A percentile compares a stretch with the other conserved stretches of the same genome.
These are phyloP conservation scores for Solanum peruvianum DNA, from an alignment of 257 asterid species.

Conservation along the genomic window DNA sequence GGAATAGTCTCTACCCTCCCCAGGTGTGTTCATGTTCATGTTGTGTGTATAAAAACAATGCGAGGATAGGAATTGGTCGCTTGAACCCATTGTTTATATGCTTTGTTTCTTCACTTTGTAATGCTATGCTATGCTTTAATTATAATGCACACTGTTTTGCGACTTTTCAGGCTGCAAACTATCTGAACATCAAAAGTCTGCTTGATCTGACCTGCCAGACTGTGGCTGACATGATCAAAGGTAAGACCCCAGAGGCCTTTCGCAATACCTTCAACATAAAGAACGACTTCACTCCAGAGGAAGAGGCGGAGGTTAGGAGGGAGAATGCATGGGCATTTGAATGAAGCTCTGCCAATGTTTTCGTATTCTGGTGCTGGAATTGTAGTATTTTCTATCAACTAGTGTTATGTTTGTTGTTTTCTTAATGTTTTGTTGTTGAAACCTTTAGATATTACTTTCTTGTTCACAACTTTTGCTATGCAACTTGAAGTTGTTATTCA, in stretches of 20 bases:
- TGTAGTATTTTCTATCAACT: neutral
- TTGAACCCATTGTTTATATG: neutral
- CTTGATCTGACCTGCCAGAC: conserved; percentile 57
- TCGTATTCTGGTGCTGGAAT: neutral
- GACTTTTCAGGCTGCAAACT: conserved; percentile 57
- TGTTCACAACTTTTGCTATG: neutral
- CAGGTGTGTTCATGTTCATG: neutral
- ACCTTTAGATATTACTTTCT: neutral
- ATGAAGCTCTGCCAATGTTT: conserved; percentile 12
- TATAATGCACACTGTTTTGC: neutral
- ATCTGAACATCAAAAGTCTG: conserved; percentile 47
- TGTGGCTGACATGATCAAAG: conserved; percentile 62
- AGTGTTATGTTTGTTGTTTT: neutral
- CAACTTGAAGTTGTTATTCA: neutral
- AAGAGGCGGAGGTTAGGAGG: conserved; percentile 57
- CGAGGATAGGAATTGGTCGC: neutral
- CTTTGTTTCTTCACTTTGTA: no score
- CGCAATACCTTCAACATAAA: conserved; percentile 51
- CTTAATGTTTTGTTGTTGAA: neutral
- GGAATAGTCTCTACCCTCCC: neutral
- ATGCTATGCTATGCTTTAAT: no score
- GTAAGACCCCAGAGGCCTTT: conserved; percentile 59
- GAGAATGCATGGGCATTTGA: conserved; percentile 72
- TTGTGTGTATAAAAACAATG: neutral
- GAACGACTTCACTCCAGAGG: conserved; percentile 57